Conservation (phyloP, 495 filamentous ascomycete species). For the Penicillium ucsense region DNA sequence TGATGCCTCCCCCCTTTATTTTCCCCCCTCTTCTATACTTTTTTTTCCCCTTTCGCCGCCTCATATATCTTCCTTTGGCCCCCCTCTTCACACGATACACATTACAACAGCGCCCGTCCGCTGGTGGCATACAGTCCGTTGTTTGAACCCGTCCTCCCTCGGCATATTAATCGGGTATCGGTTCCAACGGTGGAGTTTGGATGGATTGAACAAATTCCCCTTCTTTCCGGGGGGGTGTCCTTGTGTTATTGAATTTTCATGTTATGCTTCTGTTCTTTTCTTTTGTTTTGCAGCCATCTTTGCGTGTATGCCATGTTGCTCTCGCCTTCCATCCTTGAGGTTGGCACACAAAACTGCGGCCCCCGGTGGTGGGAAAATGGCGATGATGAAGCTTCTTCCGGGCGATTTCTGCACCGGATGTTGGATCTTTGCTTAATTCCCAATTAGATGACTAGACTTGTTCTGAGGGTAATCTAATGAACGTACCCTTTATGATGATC, state of each 20-base stretch:
- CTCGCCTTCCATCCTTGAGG: slow-evolving; percentile 18
- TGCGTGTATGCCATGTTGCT: slow-evolving; percentile 22
- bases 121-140: slow-evolving; percentile 30
- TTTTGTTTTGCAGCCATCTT: slow-evolving; percentile 25
- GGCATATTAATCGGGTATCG: slow-evolving; percentile 5
- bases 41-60: slow-evolving; percentile 3
- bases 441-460: slow-evolving; percentile 27
- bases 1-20: slow-evolving; percentile 1
- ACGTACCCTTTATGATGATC: slow-evolving; percentile 12
- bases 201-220: slow-evolving; percentile 17
- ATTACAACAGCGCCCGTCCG: slow-evolving; percentile 22
- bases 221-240: too few species aligned
- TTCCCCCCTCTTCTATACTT: neutral
- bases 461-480: slow-evolving; percentile 18
- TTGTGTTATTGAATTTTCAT: slow-evolving; percentile 10
- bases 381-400: slow-evolving; percentile 8
- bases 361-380: slow-evolving; percentile 11
- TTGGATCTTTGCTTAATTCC: slow-evolving; percentile 21
- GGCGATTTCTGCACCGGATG: slow-evolving; percentile 12
- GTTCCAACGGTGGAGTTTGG: slow-evolving; percentile 34
- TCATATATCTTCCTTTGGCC: neutral
- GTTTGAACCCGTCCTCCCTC: slow-evolving; percentile 1
- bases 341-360: slow-evolving; percentile 21
- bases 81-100: slow-evolving; percentile 6
- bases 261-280: slow-evolving; percentile 15